These are phyloP conservation scores for Saccharomycopsis selenospora DNA, from an alignment of 805 yeast species.

Conservation along the genomic window DNA sequence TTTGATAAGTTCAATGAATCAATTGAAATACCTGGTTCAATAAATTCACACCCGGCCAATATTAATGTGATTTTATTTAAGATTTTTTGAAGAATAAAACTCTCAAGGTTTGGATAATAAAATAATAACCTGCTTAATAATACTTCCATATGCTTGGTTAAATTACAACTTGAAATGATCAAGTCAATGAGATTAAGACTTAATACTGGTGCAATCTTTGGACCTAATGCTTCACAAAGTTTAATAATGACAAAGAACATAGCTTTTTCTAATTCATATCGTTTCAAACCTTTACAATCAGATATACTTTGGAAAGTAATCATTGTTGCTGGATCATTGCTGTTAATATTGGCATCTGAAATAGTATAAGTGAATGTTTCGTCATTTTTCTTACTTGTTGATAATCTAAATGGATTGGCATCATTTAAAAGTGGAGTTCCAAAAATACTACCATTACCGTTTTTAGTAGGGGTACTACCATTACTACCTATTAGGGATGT, in stretches of 20 bases:
- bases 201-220: conserved; percentile 17
- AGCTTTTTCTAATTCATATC: conserved; percentile 20
- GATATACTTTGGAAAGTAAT: conserved; percentile 6
- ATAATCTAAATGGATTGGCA: no score
- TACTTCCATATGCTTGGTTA: conserved; percentile 13
- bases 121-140: conserved; percentile 13
- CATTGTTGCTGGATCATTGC: conserved; percentile 7
- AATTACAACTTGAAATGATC: conserved; percentile 12
- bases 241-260: conserved; percentile 16
- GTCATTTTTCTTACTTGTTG: neutral
- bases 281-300: conserved; percentile 15
- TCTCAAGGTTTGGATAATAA: conserved; percentile 18
- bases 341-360: neutral
- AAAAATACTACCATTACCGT: no score
- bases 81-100: conserved; percentile 15
- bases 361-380: conserved; percentile 5
- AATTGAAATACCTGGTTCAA: conserved; percentile 21
- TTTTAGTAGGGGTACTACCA: no score
- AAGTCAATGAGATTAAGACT: conserved; percentile 16
- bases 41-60: conserved; percentile 17
- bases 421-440: no score
- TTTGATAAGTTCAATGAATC: conserved; percentile 13
- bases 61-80: conserved; percentile 10
- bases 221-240: conserved; percentile 16
- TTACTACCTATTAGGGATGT: no score